Evolutionary conservation across 495 filamentous ascomycete species (phyloP).

Genomic region (Annulohypoxylon maeteangense): DNA sequence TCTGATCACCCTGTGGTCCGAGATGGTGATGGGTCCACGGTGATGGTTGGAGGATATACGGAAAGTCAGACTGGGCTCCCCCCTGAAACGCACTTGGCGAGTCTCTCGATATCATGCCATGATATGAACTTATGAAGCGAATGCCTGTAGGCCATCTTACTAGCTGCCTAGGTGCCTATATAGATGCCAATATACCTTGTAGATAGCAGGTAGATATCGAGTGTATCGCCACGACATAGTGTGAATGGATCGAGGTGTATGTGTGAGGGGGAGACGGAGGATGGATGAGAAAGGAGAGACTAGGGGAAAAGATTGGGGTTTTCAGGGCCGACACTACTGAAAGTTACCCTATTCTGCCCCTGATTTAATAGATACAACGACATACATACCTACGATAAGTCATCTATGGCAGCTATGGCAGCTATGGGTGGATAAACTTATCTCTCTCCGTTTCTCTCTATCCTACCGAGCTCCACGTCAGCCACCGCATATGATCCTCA

Average conservation of each 20-base stretch:
- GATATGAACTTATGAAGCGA: slow-evolving; percentile 10
- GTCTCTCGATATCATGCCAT: slow-evolving; percentile 12
- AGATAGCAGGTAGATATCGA: neutral
- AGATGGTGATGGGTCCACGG: slow-evolving; percentile 32
- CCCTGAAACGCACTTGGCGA: slow-evolving; percentile 35
- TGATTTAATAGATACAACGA: slow-evolving; percentile 1
- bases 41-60: slow-evolving; percentile 43
- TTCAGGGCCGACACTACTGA: neutral
- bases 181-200: too few species aligned
- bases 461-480: slow-evolving; percentile 37
- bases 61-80: slow-evolving; percentile 33
- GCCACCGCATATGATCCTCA: slow-evolving; percentile 27
- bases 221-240: slow-evolving; percentile 13
- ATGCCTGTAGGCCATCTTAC: slow-evolving; percentile 7
- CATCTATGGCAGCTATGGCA: too few species aligned
- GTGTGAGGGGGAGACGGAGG: too few species aligned
- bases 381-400: too few species aligned
- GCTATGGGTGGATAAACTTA: neutral
- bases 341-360: slow-evolving; percentile 18
- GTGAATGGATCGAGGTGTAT: neutral
- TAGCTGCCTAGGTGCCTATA: too few species aligned
- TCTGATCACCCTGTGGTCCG: slow-evolving; percentile 14
- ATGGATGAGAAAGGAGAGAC: too few species aligned
- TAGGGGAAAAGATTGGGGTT: too few species aligned
- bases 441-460: neutral